These are phyloP conservation scores for Peterozyma xylosa DNA, from an alignment of 805 yeast genomes.

Conservation along the genomic window DNA sequence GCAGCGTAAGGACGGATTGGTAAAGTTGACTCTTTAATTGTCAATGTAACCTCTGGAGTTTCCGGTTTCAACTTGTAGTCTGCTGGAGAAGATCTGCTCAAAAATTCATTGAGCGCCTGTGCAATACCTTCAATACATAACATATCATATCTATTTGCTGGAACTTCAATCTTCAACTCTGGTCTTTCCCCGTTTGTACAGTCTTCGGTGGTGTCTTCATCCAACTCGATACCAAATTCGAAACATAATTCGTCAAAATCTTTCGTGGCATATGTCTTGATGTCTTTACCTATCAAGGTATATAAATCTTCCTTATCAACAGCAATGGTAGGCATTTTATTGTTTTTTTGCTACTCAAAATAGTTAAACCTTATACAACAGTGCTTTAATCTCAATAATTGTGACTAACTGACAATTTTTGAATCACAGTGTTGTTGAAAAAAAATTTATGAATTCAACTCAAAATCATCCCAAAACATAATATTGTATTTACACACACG, in stretches of 20 bases:
- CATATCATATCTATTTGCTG: slow-evolving; percentile 98
- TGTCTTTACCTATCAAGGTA: slow-evolving; percentile 51
- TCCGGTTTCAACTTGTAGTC: slow-evolving; percentile 54
- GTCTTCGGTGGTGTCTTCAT: slow-evolving; percentile 89
- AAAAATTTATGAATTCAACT: no score
- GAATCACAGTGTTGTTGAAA: no score
- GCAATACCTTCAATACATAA: slow-evolving; percentile 97
- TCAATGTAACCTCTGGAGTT: slow-evolving; percentile 53
- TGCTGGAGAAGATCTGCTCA: slow-evolving; percentile 66
- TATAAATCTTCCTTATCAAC: slow-evolving; percentile 93
- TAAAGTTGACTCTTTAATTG: slow-evolving; percentile 68
- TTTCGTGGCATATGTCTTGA: slow-evolving; percentile 58
- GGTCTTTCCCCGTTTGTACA: slow-evolving; percentile 80
- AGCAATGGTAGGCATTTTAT: slow-evolving; percentile 87
- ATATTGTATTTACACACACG: no score
- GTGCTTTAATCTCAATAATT: no score
- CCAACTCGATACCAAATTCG: slow-evolving; percentile 95
- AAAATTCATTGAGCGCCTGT: slow-evolving; percentile 84
- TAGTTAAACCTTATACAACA: no score
- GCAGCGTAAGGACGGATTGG: slow-evolving; percentile 88
- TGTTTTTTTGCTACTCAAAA: no score
- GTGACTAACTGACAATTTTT: no score
- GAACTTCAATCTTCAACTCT: slow-evolving; percentile 93
- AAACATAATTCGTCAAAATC: slow-evolving; percentile 97
- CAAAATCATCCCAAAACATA: no score